Percentiles rank a stretch among this genome's conserved stretches.
phyloP scores from a whole-genome alignment of 257 asterid genomes.

The Solanum tarijense region DNA sequence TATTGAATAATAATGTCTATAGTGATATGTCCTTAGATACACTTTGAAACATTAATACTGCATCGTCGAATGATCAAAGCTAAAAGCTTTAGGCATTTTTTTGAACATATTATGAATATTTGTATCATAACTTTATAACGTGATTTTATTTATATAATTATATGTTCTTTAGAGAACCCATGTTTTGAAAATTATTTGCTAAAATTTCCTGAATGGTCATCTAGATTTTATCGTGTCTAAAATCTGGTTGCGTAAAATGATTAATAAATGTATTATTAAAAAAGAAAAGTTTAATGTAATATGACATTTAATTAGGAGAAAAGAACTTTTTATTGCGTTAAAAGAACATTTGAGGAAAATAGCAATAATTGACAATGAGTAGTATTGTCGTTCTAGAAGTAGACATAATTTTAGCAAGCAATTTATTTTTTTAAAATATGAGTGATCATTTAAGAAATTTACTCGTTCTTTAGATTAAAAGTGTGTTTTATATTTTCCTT shows the following conservation, averaged over 20 bases:
- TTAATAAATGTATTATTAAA: no score
- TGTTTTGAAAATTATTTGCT: neutral
- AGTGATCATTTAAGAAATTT: no score
- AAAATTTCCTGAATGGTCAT: neutral
- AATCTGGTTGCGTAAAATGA: neutral
- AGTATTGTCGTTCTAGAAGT: neutral
- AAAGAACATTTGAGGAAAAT: neutral
- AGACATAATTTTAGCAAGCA: neutral
- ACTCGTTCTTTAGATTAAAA: no score
- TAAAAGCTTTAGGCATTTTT: neutral
- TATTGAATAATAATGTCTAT: neutral
- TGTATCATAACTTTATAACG: no score
- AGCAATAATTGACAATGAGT: neutral
- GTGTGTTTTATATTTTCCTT: no score
- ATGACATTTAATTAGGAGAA: neutral
- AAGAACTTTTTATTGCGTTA: neutral
- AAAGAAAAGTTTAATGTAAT: neutral
- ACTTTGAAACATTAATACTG: neutral
- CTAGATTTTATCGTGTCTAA: neutral
- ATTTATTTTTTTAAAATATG: no score
- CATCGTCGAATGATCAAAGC: neutral
- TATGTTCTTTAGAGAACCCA: no score
- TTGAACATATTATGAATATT: neutral
- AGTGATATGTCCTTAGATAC: no score
- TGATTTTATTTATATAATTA: no score